Evolutionary conservation across 2,329 filamentous ascomycete genomes (phyloP).

Genomic region (Fusarium sp.): DNA sequence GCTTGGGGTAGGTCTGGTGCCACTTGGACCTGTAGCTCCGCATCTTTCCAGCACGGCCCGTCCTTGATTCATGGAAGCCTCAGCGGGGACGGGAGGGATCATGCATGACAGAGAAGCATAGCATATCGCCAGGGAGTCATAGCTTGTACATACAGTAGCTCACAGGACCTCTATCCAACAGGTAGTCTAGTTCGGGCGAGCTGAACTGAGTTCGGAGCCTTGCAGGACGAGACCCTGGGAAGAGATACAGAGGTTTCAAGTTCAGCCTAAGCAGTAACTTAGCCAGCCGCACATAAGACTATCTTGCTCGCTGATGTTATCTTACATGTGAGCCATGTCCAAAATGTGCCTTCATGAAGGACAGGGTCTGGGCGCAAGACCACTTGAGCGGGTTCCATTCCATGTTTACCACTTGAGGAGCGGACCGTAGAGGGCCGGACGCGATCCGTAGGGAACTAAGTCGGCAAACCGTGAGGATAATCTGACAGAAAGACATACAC

Average conservation of each 20-base stretch:
- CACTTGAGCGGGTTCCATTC: slow-evolving; percentile 17
- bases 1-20: slow-evolving; percentile 33
- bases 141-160: slow-evolving; percentile 3
- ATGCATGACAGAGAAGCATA: slow-evolving; percentile 40
- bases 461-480: slow-evolving; percentile 14
- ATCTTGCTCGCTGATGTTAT: background rate
- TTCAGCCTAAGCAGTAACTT: slow-evolving; percentile 21
- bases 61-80: slow-evolving; percentile 33
- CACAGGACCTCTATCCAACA: background rate
- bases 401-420: slow-evolving; percentile 32
- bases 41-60: slow-evolving; percentile 32
- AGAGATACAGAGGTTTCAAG: slow-evolving; percentile 29
- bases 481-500: slow-evolving; percentile 31
- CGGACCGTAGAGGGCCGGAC: slow-evolving; percentile 43
- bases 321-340: background rate
- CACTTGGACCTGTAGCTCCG: slow-evolving; percentile 29
- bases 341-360: background rate
- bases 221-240: slow-evolving; percentile 28
- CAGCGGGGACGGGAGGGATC: slow-evolving; percentile 38
- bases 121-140: slow-evolving; percentile 29
- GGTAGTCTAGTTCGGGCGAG: slow-evolving; percentile 7
- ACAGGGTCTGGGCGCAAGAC: slow-evolving; percentile 15
- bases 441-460: slow-evolving; percentile 39
- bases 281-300: background rate
- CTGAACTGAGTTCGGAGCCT: slow-evolving; percentile 21